Base-by-base conservation (phyloP, 1,284 basidiomycete species). In the Athelia sp. region DNA sequence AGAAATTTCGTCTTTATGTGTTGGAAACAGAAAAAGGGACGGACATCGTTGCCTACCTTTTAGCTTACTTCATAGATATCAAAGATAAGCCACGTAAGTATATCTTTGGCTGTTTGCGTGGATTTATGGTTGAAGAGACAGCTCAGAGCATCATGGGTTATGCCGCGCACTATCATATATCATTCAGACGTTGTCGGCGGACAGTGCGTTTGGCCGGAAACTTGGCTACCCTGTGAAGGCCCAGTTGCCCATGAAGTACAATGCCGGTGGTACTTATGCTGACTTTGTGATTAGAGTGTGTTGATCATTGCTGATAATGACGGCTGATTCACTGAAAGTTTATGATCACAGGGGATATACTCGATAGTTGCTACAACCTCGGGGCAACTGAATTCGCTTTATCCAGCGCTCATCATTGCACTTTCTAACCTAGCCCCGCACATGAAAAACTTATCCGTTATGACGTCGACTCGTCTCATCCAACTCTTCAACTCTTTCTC, bases 401-500 rank as follows among this genome's bases (percentile, higher is more conserved):
- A 94, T 65, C 93, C 93, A 1, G 90, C 94, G 1, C 77, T 98
- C 23, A 84, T 97, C 49, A 94, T 98, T 50, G 80, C 90, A 0
- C 73, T 99, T 22, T 84, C 90, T 18, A 99, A 98, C 65, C 78
- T 83, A 4, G 88, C 93, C 0, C 93, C 94, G 0, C 85, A 89
- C 65, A 84, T 96, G 62, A 86, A 84, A 62, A 80, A 90, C 58
- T 72, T 98, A 26, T 86, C 84, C 36, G 82, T 93, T 19, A 82
- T 84, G 26, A 82, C 93, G 3, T 89, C 93, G 2, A 87, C 87
- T 2, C 79, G 90, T 9, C 75, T 99, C 6, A 66, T 94, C 29
- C 91, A 95, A 61, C 78, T 98, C 6, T 90, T 98, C 67, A 84
- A 81, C 32, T 90, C 93, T 0, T 96, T 98, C 62, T 85, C 92